Percentiles rank a stretch among this genome's conserved stretches.
Conservation (phyloP, 441 rosid species). For the Populus hybrid region DNA sequence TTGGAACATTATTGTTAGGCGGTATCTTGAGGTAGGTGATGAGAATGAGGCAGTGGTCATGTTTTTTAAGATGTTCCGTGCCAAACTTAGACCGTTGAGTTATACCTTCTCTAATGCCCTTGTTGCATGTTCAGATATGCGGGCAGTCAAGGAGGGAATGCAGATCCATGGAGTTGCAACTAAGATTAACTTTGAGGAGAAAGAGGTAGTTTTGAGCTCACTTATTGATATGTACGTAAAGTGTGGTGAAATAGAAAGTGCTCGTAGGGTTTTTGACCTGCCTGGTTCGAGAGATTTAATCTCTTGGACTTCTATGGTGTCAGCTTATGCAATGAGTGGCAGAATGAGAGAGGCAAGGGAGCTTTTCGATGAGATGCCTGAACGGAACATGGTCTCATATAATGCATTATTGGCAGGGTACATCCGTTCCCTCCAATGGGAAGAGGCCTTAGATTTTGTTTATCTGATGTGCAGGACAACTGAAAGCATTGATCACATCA, state of each 20-base stretch:
- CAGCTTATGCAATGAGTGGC: conserved; percentile 67
- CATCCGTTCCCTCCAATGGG: conserved; percentile 50
- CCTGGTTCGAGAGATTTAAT: conserved; percentile 50
- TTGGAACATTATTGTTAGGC: conserved; percentile 83
- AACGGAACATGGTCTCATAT: conserved; percentile 70
- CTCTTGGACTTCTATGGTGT: conserved; percentile 71
- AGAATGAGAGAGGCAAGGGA: conserved; percentile 58
- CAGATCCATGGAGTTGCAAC: conserved; percentile 61
- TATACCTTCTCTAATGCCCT: conserved; percentile 68
- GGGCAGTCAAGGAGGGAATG: conserved; percentile 55
- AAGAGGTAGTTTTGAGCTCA: conserved; percentile 60
- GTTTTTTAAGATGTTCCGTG: conserved; percentile 57
- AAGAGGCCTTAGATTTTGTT: conserved; percentile 57
- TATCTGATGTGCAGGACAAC: conserved; percentile 44
- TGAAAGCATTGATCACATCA: conserved; percentile 53
- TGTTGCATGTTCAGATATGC: conserved; percentile 62
- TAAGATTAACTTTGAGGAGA: conserved; percentile 42
- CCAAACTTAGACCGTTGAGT: conserved; percentile 49
- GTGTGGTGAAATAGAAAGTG: conserved; percentile 57
- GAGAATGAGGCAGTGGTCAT: conserved; percentile 52
- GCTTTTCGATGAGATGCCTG: conserved; percentile 77
- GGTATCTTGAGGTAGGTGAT: conserved; percentile 69
- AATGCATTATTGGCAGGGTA: conserved; percentile 81
- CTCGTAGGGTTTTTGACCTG: conserved; percentile 57
- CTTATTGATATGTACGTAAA: conserved; percentile 66